Base-by-base conservation (phyloP, 352 stramenopile genomes). In the Globisporangium emineosum region DNA sequence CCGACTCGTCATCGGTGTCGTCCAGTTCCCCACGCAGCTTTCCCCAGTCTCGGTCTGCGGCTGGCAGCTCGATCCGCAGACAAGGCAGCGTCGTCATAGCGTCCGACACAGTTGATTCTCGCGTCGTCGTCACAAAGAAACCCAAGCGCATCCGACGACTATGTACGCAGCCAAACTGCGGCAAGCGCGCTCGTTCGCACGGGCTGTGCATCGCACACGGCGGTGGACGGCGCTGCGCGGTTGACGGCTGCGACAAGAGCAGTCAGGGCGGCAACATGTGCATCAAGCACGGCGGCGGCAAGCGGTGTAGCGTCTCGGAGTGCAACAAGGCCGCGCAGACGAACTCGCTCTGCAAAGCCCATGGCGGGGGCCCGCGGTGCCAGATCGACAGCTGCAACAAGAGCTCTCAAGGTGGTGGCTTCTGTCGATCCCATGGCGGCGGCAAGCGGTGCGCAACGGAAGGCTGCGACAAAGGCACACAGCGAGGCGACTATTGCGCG, bases 281-380 rank as follows among this genome's bases (percentile, higher is more conserved):
- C 72, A 91, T 92, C 54, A 83, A 85, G 53, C 87, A 96, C 59
- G 87, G 87, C 32, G 87, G 85, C 43, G 85, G 87, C 61, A 89
- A 90, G 65, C 82, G 81, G 47, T 96, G 87, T 74, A 83, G 77
- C 47, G 67, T 81, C 57, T 69, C 85, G 13, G 83, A 79, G 7
- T 96, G 87, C 54, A 69, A 86, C 68, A 91, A 91, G 69, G 82
- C 81, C 5, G 81, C 83, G 0, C 85, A 94, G 69, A 89, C 83
- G 13, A 90, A 90, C 70, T 86, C 83, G 43, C 67, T 93, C 57
- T 96, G 88, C 84, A 91, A 90, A 65, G 75, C 78, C n/a, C 87
- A 96, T 66, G 87, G 87, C 35, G 87, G 87, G 49, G 88, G 83
- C 27, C 83, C 79, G 32, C 88, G 88, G 35, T 96, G 88, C 72